Evolutionary conservation across 1,284 basidiomycete genomes (phyloP), one percentile per base, ranked within the genome.

Genomic region (Clitocybe nebularis): DNA sequence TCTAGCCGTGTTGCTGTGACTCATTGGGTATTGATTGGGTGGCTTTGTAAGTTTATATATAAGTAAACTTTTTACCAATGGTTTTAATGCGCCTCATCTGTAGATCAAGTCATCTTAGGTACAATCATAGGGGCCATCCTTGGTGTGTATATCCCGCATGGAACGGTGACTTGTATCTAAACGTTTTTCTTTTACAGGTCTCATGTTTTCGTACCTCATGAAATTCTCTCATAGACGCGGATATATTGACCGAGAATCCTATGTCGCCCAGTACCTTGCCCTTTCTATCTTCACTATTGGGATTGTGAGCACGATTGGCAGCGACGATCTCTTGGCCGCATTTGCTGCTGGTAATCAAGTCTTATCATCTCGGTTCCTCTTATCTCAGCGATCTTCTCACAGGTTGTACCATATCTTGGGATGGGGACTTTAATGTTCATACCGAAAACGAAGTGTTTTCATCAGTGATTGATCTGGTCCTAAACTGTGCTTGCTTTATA

Each of bases 381-480:
- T 47, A 13, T 13, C n/a, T 23, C 21, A 36, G 33, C 25, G 2
- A 25, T 1, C 16, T 13, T 17, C 19, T 34, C 11, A n/a, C 47
- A 87, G 84, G 84, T 1, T 84, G 76, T 42, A 91, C 93, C 0
- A 87, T 96, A 52, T 92, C 92, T 1, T 97, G 93, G 94, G 93
- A 97, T 57, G 88, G 91, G 28, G 79, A 93, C 59, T 96, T 95
- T 68, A 90, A 90, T 57, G 69, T 73, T 28, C 85, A 92, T 44
- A 93, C 82, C 2, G 89, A 93, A 62, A 79, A 85, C 52, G 84
- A 90, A 47, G 75, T 84, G 28, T 98, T 98, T 60, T 86, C 90
- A n/a, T 86, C 89, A 30, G 89, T 96, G 37, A 84, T 98, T 52
- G 93, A 96, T 49, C 72, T 86, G 30, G 64, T 88, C 29, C 77